phyloP scores from a whole-genome alignment of 257 asterid genomes.

The Nicotiana sylvestris region DNA sequence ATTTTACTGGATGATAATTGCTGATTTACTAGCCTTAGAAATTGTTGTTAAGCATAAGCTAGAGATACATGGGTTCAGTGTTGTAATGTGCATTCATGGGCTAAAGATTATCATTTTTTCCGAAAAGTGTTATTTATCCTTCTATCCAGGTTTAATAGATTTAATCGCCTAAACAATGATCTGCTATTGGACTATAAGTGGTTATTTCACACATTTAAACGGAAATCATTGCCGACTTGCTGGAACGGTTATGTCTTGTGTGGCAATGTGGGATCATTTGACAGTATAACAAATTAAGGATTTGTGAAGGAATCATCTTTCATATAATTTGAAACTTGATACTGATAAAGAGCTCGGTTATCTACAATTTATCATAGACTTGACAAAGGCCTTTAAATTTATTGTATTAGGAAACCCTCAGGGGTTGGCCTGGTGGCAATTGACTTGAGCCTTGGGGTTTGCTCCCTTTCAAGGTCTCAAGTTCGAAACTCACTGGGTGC shows the following conservation, averaged over 20 bases:
- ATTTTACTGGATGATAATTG: slow-evolving; percentile 1
- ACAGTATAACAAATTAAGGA: neutral
- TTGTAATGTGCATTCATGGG: neutral
- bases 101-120: neutral
- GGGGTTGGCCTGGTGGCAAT: too few species aligned
- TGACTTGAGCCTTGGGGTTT: too few species aligned
- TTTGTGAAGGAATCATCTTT: neutral
- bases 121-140: neutral
- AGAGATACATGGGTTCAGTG: neutral
- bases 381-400: neutral
- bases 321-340: neutral
- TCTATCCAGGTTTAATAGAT: neutral
- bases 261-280: neutral
- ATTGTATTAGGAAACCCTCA: neutral
- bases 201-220: neutral
- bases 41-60: slow-evolving; percentile 1
- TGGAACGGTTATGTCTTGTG: neutral
- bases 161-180: neutral
- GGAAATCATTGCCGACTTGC: neutral
- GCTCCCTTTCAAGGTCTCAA: too few species aligned
- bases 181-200: neutral
- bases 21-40: neutral
- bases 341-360: neutral
- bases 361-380: neutral
- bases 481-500: too few species aligned